Evolutionary conservation across 2,329 filamentous ascomycete genomes (phyloP), one percentile per base, ranked within the genome.

Genomic region (Botrytis pseudocinerea): DNA sequence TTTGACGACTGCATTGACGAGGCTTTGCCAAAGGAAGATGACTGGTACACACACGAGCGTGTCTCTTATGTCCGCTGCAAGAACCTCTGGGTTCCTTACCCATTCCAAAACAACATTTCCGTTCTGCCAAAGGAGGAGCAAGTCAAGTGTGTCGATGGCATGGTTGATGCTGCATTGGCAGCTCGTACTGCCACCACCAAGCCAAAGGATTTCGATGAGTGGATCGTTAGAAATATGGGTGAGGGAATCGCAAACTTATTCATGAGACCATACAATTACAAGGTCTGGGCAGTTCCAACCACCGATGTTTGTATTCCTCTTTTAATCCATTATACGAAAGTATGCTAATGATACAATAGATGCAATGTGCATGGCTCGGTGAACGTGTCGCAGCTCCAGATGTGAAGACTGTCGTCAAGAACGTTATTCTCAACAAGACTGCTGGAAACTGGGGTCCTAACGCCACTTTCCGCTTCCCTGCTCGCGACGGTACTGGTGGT

Each of bases 221-320:
- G 95, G 95, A 98, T 98, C 81, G 83, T 98, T 80, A 91, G 96
- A 80, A 97, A 92, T 87, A 95, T 92, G 85, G 96, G 96, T 80
- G 86, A 89, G 79, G 95, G 95, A 79, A 88, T 99, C 80, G 95
- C 95, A 78, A 91, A 99, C 83, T 88, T 95, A 79, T 99, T 99
- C 89, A 99, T 99, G 96, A 89, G 96, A 80, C 96, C 96, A 71
- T 99, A 99, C 89, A 99, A 99, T 90, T 99, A 92, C 91, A 99
- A 99, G 87, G 96, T 99, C 82, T 99, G 96, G 96, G 96, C 96
- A 76, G 95, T 98, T 80, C 96, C 96, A 74, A 98, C 95, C 73
- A 97, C 92, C 78, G 97, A 97, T 91, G 94, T 97, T 88, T 51
- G 76, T 57, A 12, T 3, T 20, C 40, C 35, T 54, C n/a, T 42